phyloP scores from a whole-genome alignment of 371 early-diverging fungal genomes.

The Rhizopus microsporus region DNA sequence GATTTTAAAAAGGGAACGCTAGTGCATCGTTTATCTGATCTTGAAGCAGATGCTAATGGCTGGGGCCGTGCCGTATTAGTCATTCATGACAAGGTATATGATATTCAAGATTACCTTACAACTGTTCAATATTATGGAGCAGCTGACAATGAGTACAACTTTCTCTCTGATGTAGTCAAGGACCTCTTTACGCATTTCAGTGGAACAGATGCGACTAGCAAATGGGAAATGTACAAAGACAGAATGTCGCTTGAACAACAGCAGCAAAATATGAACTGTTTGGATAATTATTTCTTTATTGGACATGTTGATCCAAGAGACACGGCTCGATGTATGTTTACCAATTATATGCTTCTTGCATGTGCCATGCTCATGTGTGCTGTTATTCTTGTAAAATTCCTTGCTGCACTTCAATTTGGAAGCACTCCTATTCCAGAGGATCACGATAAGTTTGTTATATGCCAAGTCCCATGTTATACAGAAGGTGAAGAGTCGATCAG shows the following conservation, averaged over 20 bases:
- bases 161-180: constrained; percentile 47
- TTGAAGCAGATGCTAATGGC: constrained; percentile 35
- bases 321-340: constrained; percentile 74
- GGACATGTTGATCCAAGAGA: constrained; percentile 84
- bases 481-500: constrained; percentile 93
- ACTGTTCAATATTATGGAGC: constrained; percentile 37
- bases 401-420: constrained; percentile 89
- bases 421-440: constrained; percentile 77
- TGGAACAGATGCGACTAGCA: constrained; percentile 61
- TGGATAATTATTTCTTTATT: constrained; percentile 79
- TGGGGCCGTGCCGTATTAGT: constrained; percentile 52
- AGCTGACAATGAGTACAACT: constrained; percentile 46
- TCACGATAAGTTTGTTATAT: constrained; percentile 85
- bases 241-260: constrained; percentile 26
- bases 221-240: constrained; percentile 42
- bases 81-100: constrained; percentile 68
- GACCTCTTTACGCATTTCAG: constrained; percentile 59
- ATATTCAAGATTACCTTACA: constrained; percentile 63
- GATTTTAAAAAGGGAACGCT: constrained; percentile 64
- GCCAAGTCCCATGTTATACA: constrained; percentile 97
- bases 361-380: constrained; percentile 72
- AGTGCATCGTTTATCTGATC: constrained; percentile 39
- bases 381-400: constrained; percentile 85
- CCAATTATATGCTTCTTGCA: constrained; percentile 82
- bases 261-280: constrained; percentile 57